Base-by-base conservation (phyloP, 2,329 filamentous ascomycete species). In the Penicillium frequentans region DNA sequence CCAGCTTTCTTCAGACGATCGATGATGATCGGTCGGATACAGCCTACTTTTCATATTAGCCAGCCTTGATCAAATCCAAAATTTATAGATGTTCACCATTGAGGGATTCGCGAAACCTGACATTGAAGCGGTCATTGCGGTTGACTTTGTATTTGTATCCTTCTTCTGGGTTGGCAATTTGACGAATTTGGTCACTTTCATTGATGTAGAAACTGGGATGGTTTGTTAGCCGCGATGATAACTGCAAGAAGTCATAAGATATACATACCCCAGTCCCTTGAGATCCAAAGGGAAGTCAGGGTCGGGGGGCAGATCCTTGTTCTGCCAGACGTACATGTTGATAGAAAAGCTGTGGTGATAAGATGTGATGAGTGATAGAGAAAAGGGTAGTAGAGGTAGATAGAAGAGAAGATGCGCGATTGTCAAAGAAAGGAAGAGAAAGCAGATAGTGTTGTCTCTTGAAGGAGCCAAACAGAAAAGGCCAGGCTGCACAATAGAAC, bases 61-160 rank as follows among this genome's bases (percentile, higher is more conserved):
- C 26, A 33, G 27, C 24, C 42, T 39, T 16, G 31, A 14, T 37
- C 33, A 31, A 37, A 11, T 31, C 21, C 43, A 26, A 39, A 39
- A 13, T 13, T 24, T 29, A 13, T 24, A 11, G 5, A 13, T 39
- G 16, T 33, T 48, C 71, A 90, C 91, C 76, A 66, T 96, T 88
- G 74, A 96, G 86, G 39, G 86, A 81, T 62, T 89, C 89, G 19
- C 88, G 83, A 66, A 91, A 90, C 21, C 88, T 80, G 42, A 88
- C 83, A 71, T 96, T 96, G 75, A 88, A 82, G 37, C 91, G 86
- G n/a, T 84, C 79, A 72, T 91, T 92, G 64, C 85, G 86, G 70
- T 84, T 88, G 52, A 90, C 74, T 70, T 86, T 88, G 80, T 83
- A 96, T 64, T 90, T 84, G 79, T 91, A 96, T 69, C 87, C 88